phyloP scores from a whole-genome alignment of 129 eudicot genomes.

The Heracleum sosnowskyi region DNA sequence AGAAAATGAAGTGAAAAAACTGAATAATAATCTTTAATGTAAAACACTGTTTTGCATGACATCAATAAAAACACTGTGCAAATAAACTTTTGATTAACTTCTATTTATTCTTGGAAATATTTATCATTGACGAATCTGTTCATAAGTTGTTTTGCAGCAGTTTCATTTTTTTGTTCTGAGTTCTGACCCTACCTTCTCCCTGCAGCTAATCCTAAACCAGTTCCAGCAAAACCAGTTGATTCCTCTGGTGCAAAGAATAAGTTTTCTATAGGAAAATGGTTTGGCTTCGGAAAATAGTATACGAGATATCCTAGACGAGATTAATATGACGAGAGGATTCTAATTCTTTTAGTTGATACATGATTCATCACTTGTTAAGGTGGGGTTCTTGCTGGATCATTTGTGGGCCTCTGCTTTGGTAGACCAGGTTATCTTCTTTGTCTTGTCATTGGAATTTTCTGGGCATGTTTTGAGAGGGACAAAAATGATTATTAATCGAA shows the following conservation, averaged over 20 bases:
- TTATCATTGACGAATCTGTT: not conserved
- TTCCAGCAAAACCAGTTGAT: constrained; percentile 34
- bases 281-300: constrained; percentile 64
- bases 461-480: constrained; percentile 8
- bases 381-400: constrained; percentile 6
- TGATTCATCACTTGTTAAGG: not conserved
- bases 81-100: not conserved
- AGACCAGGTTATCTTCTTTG: constrained; percentile 3
- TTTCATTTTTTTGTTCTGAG: not conserved
- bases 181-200: constrained; percentile 9
- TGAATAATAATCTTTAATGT: not conserved
- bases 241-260: constrained; percentile 53
- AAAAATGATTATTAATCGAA: constrained; percentile 9
- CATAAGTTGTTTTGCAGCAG: too few relatives aligned
- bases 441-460: constrained; percentile 9
- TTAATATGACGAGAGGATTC: constrained; percentile 13
- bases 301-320: constrained; percentile 12
- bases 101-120: not conserved
- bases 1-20: not conserved
- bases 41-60: not conserved
- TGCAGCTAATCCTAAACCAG: constrained; percentile 48
- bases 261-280: constrained; percentile 62
- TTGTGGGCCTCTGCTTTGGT: not conserved
- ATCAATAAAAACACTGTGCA: not conserved
- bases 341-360: not conserved